Conservation (phyloP, 371 early-diverging fungal species). For the Fennellomyces sp. region DNA sequence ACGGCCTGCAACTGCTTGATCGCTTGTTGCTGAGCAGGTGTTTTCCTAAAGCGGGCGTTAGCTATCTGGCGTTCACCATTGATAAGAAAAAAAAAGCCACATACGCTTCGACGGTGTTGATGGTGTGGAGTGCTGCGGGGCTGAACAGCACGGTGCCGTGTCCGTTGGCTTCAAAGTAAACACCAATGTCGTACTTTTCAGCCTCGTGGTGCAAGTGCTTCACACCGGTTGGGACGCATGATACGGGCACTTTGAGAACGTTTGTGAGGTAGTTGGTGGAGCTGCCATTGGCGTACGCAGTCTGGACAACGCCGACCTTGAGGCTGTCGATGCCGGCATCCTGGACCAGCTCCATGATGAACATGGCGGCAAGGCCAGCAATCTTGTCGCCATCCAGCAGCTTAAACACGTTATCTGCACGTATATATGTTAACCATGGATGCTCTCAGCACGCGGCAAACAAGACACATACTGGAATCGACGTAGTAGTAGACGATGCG, state of each 20-base stretch:
- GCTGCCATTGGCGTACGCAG: conserved; percentile 99
- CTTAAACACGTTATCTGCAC: conserved; percentile 72
- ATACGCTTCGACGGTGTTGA: conserved; percentile 73
- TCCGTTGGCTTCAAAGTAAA: conserved; percentile 99
- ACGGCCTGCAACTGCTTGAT: conserved; percentile 78
- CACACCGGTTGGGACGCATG: conserved; percentile 97
- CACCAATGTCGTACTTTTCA: conserved; percentile 96
- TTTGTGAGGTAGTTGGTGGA: conserved; percentile 92
- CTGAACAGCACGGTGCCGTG: conserved; percentile 99
- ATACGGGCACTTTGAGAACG: conserved; percentile 88
- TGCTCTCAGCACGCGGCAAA: too few species aligned
- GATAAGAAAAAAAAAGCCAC: too few species aligned
- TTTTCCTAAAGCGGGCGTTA: too few species aligned
- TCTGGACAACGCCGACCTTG: conserved; percentile 97
- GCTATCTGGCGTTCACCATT: background rate
- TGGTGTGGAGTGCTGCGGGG: conserved; percentile 74
- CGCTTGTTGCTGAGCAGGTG: conserved; percentile 82
- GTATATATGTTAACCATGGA: background rate
- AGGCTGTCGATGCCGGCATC: conserved; percentile 76
- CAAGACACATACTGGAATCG: conserved; percentile 58
- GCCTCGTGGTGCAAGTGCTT: conserved; percentile 99
- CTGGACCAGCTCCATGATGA: conserved; percentile 86
- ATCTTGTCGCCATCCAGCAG: conserved; percentile 99
- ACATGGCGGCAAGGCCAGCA: conserved; percentile 90
- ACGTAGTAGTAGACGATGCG: conserved; percentile 96